Conservation (phyloP, 805 yeast genomes). For the Zygoascus biomembranicola region DNA sequence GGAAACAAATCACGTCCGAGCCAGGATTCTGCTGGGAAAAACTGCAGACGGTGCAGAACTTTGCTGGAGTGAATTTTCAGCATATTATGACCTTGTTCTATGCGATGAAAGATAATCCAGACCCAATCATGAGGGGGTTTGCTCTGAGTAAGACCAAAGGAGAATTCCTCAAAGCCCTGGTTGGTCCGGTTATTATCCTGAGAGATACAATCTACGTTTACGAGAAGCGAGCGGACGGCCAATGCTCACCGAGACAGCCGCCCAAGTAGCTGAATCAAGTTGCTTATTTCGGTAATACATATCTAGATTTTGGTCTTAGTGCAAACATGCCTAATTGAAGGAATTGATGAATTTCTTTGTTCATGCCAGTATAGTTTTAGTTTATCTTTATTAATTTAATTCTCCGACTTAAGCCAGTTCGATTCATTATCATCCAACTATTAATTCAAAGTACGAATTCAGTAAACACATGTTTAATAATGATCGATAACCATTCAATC, state of each 20-base stretch:
- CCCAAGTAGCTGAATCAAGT: too few relatives aligned
- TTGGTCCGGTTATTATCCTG: not conserved
- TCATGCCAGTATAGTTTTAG: not conserved
- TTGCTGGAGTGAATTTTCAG: slow-evolving; percentile 13
- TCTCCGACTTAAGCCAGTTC: too few relatives aligned
- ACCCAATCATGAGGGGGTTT: not conserved
- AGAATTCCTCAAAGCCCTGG: not conserved
- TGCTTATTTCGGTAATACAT: too few relatives aligned
- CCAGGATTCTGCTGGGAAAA: slow-evolving; percentile 35
- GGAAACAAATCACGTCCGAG: slow-evolving; percentile 2
- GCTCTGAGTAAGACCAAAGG: not conserved
- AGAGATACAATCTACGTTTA: not conserved
- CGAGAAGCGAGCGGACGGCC: not conserved
- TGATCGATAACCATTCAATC: too few relatives aligned
- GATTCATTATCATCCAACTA: too few relatives aligned
- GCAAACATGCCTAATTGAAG: too few relatives aligned
- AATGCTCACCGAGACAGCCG: not conserved
- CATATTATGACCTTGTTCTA: not conserved
- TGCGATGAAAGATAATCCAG: not conserved
- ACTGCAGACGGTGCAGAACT: slow-evolving; percentile 34
- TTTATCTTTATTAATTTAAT: too few relatives aligned
- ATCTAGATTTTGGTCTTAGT: too few relatives aligned
- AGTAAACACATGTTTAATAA: too few relatives aligned
- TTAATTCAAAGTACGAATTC: too few relatives aligned
- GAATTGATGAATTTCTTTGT: not conserved